Evolutionary conservation across 768 basidiomycete species (phyloP), one percentile per base, ranked within the genome.

Genomic region (Leccinellum luteum): DNA sequence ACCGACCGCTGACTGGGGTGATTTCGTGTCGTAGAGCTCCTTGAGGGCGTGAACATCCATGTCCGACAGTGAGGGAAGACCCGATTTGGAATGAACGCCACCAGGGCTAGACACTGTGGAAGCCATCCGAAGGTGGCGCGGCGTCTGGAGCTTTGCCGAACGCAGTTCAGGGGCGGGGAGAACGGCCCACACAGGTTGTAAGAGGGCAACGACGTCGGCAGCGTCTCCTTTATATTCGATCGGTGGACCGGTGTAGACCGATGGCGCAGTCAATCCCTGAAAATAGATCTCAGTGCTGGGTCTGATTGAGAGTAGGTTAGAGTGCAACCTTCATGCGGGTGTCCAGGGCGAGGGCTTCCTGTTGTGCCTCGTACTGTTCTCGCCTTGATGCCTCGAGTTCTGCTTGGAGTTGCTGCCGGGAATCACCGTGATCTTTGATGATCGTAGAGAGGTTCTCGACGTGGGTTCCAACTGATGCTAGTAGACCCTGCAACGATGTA

Each of bases 41-140:
- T 94, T 94, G 68, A 97, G 85, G 6, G 92, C 82, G 10, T 91
- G 88, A 17, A 95, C 86, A 69, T 96, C 92, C 68, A 94, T 79
- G 48, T 94, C 89, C 23, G 89, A 90, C 38, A 93, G 78, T 9
- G 90, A 92, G 5, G 73, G 69, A 10, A 72, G 56, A 3, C 76
- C 63, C 58, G 45, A 68, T 68, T 48, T 74, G 55, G 66, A 65
- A 51, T 67, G 66, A 51, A 49, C 44, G 25, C 67, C 66, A 48
- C 71, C 65, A n/a, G 68, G 73, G 59, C 68, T 77, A 48, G 65
- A 74, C 31, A 68, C 74, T 1, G 79, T 79, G 1, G 81, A 80
- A 13, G 69, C 55, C 21, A 80, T 79, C 44, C 79, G 83, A 74
- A 79, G 81, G 51, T 74, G 73, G 55, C 80, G 79, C 49, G 73